Base-by-base conservation (phyloP, 1,284 basidiomycete species). In the Afroboletus lepidellus region DNA sequence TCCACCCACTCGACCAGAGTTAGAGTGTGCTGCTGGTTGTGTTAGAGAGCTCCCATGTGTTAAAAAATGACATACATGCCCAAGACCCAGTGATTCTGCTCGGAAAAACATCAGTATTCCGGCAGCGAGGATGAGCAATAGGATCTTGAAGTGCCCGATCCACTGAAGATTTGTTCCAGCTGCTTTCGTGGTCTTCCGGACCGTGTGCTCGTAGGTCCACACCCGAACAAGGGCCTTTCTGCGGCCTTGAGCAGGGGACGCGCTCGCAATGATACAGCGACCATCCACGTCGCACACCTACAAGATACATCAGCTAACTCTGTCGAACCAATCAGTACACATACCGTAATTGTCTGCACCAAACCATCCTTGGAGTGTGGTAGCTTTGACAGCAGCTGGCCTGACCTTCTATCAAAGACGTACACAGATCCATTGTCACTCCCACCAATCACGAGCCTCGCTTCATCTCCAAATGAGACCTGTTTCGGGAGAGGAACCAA, bases 391-490 rank as follows among this genome's bases (percentile, higher is more conserved):
- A 50, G 29, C 20, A 50, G 9, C 11, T 30, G 5, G 20, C 55
- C 53, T 2, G 41, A 24, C 21, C 32, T 53, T 20, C 48, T 39
- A 4, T 60, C 27, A 3, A 60, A 60, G 5, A 60, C 0, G n/a
- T 60, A 55, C 5, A 60, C 23, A 1, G 11, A 11, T 2, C 59
- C 30, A 24, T 47, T 41, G 24, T 60, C 38, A 0, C 56, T 51
- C 2, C 56, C 56, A 5, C 50, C 53, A 23, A 58, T 13, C 3
- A 60, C 16, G 0, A 60, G 12, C 20, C 27, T 53, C 16, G 21
- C 24, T 16, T 60, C 52, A 24, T 60, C 50, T n/a, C 48, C 30
- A 12, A 60, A 60, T 5, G 29, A 9, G 3, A 60, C 51, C 18
- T 58, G 56, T 33, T 58, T 60, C 0, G 48, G 49, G 0, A 57